phyloP scores from a whole-genome alignment of 2,329 filamentous ascomycete genomes.

The Remersonia thermophila region DNA sequence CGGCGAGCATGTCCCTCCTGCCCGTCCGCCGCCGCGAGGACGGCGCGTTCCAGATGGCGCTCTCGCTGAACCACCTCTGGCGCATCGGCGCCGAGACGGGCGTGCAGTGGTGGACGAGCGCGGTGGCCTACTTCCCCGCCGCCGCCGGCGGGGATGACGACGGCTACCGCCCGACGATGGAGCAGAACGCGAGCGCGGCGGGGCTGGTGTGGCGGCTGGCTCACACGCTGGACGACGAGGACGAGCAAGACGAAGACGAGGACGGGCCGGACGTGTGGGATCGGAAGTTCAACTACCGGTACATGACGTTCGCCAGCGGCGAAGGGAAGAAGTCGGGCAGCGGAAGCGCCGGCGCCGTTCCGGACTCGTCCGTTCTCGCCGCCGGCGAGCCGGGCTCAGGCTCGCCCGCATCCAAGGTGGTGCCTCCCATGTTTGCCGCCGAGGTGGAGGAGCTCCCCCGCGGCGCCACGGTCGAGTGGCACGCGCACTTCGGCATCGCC shows the following conservation, averaged over 20 bases:
- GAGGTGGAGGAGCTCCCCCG: conserved; percentile 70
- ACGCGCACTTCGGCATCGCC: conserved; percentile 50
- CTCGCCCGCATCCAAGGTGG: conserved; percentile 8
- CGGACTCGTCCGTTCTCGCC: too few species aligned
- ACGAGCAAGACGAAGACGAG: conserved; percentile 29
- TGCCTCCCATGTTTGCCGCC: conserved; percentile 60
- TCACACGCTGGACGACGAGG: conserved; percentile 25
- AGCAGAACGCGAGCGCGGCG: conserved; percentile 29
- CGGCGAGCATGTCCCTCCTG: conserved; percentile 60
- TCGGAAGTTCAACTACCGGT: conserved; percentile 43
- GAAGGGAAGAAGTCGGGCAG: conserved; percentile 10
- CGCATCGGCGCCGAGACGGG: conserved; percentile 62
- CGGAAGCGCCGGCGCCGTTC: too few species aligned
- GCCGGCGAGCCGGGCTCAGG: too few species aligned
- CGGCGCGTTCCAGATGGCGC: conserved; percentile 46
- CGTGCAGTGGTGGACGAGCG: conserved; percentile 63
- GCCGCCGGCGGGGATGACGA: conserved; percentile 11
- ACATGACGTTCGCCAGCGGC: conserved; percentile 28
- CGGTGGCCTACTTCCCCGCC: conserved; percentile 56
- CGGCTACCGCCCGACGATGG: too few species aligned
- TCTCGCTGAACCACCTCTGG: conserved; percentile 83
- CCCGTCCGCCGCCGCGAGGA: conserved; percentile 5
- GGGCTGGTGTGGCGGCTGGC: conserved; percentile 36
- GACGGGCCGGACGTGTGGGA: conserved; percentile 57
- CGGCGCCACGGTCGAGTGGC: conserved; percentile 70